Evolutionary conservation across 345 rosid genomes (phyloP).

Genomic region (Citrus glauca): DNA sequence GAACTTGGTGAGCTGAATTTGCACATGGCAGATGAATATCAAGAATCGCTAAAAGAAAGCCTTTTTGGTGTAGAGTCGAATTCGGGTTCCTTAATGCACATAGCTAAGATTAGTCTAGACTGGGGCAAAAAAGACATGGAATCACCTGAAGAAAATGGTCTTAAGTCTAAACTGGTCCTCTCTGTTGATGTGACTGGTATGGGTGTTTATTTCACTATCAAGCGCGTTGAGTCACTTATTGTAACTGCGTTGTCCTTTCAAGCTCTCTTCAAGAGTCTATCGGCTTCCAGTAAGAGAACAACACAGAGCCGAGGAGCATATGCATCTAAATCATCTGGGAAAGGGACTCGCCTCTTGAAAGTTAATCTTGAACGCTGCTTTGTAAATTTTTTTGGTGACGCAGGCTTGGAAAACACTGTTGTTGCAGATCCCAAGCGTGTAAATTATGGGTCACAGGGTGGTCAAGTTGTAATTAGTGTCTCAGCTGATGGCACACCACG

Average conservation of each 20-base stretch:
- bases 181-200: constrained; percentile 84
- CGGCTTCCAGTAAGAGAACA: constrained; percentile 51
- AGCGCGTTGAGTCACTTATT: constrained; percentile 74
- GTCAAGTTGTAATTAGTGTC: constrained; percentile 55
- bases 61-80: constrained; percentile 85
- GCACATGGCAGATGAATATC: constrained; percentile 91
- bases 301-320: constrained; percentile 45
- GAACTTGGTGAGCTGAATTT: constrained; percentile 96
- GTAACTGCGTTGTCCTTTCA: constrained; percentile 66
- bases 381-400: constrained; percentile 61
- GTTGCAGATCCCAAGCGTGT: constrained; percentile 90
- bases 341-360: constrained; percentile 71
- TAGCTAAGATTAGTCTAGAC: constrained; percentile 85
- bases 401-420: constrained; percentile 58
- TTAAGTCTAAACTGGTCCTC: constrained; percentile 66
- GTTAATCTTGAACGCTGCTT: constrained; percentile 82
- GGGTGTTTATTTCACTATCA: constrained; percentile 67
- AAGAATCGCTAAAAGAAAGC: constrained; percentile 81
- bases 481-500: constrained; percentile 83
- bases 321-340: constrained; percentile 62
- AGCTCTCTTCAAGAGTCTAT: constrained; percentile 55
- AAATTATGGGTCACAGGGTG: constrained; percentile 99
- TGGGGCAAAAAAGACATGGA: constrained; percentile 86
- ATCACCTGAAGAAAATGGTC: constrained; percentile 53
- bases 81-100: constrained; percentile 82